Conservation (phyloP, 2,329 filamentous ascomycete genomes). For the Emericellopsis cladophorae region DNA sequence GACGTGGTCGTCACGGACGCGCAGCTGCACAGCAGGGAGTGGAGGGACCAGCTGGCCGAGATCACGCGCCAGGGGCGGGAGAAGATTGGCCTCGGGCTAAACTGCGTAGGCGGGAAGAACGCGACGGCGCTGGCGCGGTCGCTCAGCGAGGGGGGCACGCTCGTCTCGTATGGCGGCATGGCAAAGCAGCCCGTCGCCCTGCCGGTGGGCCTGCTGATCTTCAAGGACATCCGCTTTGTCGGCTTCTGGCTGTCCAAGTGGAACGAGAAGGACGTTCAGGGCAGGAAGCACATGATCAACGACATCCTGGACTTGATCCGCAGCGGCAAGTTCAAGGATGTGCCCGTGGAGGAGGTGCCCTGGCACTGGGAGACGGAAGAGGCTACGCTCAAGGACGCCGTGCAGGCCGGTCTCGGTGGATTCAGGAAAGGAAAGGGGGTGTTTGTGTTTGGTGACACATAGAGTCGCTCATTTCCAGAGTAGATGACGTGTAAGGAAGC, state of each 20-base stretch:
- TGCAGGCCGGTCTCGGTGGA: conserved; percentile 72
- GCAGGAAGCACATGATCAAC: conserved; percentile 69
- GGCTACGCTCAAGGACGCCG: conserved; percentile 54
- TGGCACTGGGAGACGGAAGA: conserved; percentile 78
- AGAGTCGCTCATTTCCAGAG: conserved; percentile 1
- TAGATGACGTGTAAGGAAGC: background rate
- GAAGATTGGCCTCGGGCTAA: conserved; percentile 65
- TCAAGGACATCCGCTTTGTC: conserved; percentile 78
- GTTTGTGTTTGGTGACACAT: conserved; percentile 63
- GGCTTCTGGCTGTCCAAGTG: conserved; percentile 94
- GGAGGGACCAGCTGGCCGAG: conserved; percentile 46
- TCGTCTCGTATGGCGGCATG: conserved; percentile 97
- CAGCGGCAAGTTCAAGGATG: conserved; percentile 67
- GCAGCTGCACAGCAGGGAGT: conserved; percentile 43
- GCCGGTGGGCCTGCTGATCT: conserved; percentile 79
- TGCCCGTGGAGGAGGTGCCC: conserved; percentile 65
- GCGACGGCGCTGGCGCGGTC: conserved; percentile 68
- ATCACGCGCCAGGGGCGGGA: conserved; percentile 62
- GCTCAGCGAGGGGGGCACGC: conserved; percentile 53
- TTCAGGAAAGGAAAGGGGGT: conserved; percentile 83
- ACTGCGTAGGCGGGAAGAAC: conserved; percentile 86
- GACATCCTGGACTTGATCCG: conserved; percentile 70
- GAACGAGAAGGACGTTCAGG: conserved; percentile 61
- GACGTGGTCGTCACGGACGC: conserved; percentile 43
- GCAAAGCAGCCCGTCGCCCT: conserved; percentile 71